Evolutionary conservation across 371 early-diverging fungal genomes (phyloP).

Genomic region (Mycotypha africana): DNA sequence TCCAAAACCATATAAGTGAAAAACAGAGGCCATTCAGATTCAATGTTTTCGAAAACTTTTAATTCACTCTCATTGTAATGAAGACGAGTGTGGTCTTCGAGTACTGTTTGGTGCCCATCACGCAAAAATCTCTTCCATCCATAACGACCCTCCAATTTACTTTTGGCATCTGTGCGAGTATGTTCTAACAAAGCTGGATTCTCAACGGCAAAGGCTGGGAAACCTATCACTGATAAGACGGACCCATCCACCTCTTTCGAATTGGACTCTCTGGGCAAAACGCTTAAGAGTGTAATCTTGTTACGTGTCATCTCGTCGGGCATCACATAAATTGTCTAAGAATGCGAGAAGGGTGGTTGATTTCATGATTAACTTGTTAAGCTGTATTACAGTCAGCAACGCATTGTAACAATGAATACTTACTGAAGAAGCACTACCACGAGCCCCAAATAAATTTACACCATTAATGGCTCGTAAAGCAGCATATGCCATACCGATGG

Average conservation of each 20-base stretch:
- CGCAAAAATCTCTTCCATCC: conserved; percentile 87
- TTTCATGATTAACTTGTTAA: neutral
- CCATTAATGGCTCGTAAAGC: conserved; percentile 87
- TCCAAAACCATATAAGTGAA: conserved; percentile 87
- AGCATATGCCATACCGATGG: conserved; percentile 88
- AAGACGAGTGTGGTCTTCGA: conserved; percentile 75
- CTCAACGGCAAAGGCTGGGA: conserved; percentile 85
- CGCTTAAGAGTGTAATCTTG: conserved; percentile 72
- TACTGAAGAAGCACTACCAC: conserved; percentile 78
- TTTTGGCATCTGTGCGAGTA: conserved; percentile 72
- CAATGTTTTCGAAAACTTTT: conserved; percentile 81
- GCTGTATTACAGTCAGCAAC: neutral
- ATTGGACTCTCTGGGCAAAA: conserved; percentile 85
- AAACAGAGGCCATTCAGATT: conserved; percentile 92
- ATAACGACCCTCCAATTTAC: conserved; percentile 79
- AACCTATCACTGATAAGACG: conserved; percentile 79
- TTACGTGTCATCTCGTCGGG: conserved; percentile 88
- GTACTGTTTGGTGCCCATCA: conserved; percentile 85
- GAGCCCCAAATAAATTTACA: conserved; percentile 79
- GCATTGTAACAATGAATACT: conserved; percentile 4
- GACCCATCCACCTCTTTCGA: conserved; percentile 91
- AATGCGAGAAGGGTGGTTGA: no score
- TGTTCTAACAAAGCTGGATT: conserved; percentile 60
- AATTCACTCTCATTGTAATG: conserved; percentile 86
- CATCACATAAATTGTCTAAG: conserved; percentile 72